These are phyloP conservation scores for Fusarium tanahbumbuense DNA, from an alignment of 2,329 filamentous ascomycete genomes.

Conservation along the genomic window DNA sequence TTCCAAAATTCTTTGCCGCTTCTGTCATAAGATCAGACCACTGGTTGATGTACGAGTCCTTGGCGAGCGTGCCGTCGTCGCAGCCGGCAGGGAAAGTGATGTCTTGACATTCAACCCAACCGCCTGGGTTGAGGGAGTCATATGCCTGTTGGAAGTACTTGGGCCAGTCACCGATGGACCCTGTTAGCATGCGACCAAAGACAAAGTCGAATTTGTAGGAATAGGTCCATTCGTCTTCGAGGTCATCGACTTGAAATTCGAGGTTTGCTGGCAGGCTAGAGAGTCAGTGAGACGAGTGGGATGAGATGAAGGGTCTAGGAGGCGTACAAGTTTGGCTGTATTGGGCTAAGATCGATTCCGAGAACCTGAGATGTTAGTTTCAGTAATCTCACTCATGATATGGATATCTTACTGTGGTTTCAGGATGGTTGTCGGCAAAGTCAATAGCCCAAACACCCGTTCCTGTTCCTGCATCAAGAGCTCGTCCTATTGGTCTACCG, in stretches of 20 bases:
- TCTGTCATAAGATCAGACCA: constrained; percentile 49
- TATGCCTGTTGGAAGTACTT: constrained; percentile 53
- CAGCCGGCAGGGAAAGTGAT: constrained; percentile 53
- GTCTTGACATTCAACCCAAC: constrained; percentile 59
- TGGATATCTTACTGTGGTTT: constrained; percentile 40
- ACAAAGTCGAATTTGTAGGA: constrained; percentile 56
- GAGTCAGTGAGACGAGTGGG: neutral
- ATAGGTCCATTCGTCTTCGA: constrained; percentile 56
- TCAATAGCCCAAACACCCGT: constrained; percentile 61
- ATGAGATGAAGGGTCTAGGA: fast-evolving
- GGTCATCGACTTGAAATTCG: constrained; percentile 59
- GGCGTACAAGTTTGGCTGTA: constrained; percentile 53
- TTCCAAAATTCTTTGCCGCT: constrained; percentile 47
- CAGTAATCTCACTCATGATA: fast-evolving
- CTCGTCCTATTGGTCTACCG: constrained; percentile 41
- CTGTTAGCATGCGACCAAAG: constrained; percentile 55
- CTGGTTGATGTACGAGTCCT: constrained; percentile 44
- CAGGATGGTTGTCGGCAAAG: constrained; percentile 51
- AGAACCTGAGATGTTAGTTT: constrained; percentile 43
- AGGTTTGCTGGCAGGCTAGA: constrained; percentile 61
- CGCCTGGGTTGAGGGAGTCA: constrained; percentile 56
- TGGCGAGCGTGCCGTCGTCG: constrained; percentile 56
- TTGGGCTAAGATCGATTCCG: constrained; percentile 58
- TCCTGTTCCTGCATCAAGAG: constrained; percentile 62
- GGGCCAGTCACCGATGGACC: constrained; percentile 51